Conservation (phyloP, 1,284 basidiomycete genomes). For the Apiotrichum sp. region DNA sequence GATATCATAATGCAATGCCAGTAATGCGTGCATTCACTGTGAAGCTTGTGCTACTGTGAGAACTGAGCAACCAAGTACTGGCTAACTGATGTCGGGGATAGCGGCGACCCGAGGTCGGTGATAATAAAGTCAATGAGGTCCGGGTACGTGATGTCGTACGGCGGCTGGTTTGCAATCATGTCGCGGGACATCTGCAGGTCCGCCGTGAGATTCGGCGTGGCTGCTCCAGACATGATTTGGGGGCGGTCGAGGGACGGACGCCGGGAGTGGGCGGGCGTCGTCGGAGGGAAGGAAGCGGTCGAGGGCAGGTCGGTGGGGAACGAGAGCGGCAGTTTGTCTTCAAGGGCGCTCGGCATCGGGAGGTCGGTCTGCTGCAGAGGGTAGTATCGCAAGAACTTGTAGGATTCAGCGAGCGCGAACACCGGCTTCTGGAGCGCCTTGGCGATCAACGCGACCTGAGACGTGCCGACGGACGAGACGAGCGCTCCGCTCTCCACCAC, state of each 20-base stretch:
- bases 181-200: conserved; percentile 36
- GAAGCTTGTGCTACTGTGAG: conserved; percentile 20
- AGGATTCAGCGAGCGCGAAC: conserved; percentile 94
- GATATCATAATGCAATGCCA: no score
- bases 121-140: conserved; percentile 48
- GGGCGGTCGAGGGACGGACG: conserved; percentile 2
- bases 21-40: no score
- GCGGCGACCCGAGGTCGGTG: conserved; percentile 44
- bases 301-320: conserved; percentile 20
- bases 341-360: conserved; percentile 48
- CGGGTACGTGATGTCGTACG: conserved; percentile 49
- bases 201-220: neutral
- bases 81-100: conserved; percentile 43
- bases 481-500: conserved; percentile 80
- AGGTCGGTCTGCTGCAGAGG: conserved; percentile 95
- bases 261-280: conserved; percentile 15
- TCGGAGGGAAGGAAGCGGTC: conserved; percentile 3
- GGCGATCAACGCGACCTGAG: conserved; percentile 93
- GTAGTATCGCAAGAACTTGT: conserved; percentile 96
- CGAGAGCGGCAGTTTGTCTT: conserved; percentile 17
- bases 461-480: conserved; percentile 72
- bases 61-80: conserved; percentile 48
- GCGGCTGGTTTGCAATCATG: conserved; percentile 47
- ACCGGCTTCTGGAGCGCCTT: conserved; percentile 92
- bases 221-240: conserved; percentile 5